Base-by-base conservation (phyloP, 306 rosid genomes). In the Vigna unguiculata region DNA sequence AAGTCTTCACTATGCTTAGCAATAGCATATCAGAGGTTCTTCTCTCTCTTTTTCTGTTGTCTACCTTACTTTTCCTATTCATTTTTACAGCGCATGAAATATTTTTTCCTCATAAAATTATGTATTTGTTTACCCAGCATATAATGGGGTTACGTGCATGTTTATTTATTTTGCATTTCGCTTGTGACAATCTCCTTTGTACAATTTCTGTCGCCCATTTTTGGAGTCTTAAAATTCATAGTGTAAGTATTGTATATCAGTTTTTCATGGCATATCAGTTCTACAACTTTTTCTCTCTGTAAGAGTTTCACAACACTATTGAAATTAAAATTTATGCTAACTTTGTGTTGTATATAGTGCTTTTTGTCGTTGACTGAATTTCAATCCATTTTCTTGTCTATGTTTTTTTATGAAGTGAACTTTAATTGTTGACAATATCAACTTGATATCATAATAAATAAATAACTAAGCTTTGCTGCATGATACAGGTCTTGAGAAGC, bases 11-110 rank as follows among this genome's bases (percentile, higher is more conserved):
- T 55, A 22, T 22, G 15, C 43, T 79, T 21, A 40, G 52, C 52
- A 21, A 62, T 3, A 70, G 16, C 69, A 60, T 78, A 11, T 24
- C 41, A 19, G 6, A 79, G 82, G 82, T 71, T 45, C 6, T 16
- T 32, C 7, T 73, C 55, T 43, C 16, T 8, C 2, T 73, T 57
- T 28, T 7, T 21, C n/a, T n/a, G n/a, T 2, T 20, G 1, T 9
- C 3, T 13, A 5, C 1, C 15, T 0, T 58, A 0, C 25, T 9
- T 53, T 11, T 20, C 11, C 21, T 34, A 9, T 2, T 51, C 16
- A 16, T 4, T 21, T 20, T 32, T 22, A 20, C 41, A 22, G 13
- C 53, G 8, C 19, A 16, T 21, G 45, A 6, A n/a, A 8, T 53
- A n/a, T 21, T 16, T 14, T 60, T 60, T 7, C 0, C 6, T 1